Evolutionary conservation across 495 filamentous ascomycete species (phyloP).

Genomic region (Talaromyces proteolyticus): DNA sequence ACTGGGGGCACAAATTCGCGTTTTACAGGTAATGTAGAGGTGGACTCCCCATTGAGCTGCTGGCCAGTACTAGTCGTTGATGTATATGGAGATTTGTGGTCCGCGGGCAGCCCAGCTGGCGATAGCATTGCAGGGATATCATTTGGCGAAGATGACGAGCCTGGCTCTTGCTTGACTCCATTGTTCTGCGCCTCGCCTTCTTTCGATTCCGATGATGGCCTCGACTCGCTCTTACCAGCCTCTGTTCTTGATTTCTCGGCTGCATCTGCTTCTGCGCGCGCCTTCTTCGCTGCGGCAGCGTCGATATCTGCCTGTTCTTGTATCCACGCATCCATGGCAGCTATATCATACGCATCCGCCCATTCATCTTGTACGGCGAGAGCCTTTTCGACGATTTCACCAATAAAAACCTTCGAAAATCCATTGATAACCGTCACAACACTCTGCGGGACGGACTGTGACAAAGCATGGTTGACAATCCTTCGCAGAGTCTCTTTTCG

Average conservation of each 20-base stretch:
- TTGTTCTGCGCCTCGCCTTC: neutral
- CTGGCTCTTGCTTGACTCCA: neutral
- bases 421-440: constrained; percentile 76
- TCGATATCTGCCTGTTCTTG: constrained; percentile 32
- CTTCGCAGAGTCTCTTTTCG: constrained; percentile 55
- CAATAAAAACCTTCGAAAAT: constrained; percentile 78
- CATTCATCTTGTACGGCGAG: constrained; percentile 75
- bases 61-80: neutral
- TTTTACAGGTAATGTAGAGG: neutral
- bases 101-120: neutral
- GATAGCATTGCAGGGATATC: neutral
- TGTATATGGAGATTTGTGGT: neutral
- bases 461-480: constrained; percentile 83
- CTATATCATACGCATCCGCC: constrained; percentile 45
- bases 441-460: constrained; percentile 74
- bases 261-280: constrained; percentile 5
- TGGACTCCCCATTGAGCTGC: neutral
- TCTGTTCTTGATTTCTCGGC: constrained; percentile 6
- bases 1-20: constrained; percentile 24
- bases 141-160: neutral
- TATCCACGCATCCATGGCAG: constrained; percentile 26
- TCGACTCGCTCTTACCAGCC: constrained; percentile 9
- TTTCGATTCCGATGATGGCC: neutral
- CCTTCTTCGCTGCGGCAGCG: constrained; percentile 26
- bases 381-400: constrained; percentile 76